Conservation (phyloP, 2,329 filamentous ascomycete species). For the Ilyonectria mors-panacis region DNA sequence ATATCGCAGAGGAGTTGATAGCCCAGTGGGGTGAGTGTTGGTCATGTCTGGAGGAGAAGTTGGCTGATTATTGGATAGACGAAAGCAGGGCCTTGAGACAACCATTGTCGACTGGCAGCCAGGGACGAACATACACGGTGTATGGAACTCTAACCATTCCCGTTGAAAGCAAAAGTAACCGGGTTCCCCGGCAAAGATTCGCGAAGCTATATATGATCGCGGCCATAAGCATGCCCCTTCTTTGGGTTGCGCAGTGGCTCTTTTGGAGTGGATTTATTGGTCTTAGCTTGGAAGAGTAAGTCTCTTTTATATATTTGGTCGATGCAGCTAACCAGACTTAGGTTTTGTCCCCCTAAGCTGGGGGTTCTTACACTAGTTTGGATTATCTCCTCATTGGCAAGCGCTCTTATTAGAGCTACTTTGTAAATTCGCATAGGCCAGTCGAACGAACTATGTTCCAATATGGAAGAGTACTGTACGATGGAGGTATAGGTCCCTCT, state of each 20-base stretch:
- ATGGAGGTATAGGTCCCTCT: too few relatives aligned
- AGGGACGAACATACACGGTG: neutral
- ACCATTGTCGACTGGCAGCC: neutral
- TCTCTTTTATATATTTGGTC: neutral
- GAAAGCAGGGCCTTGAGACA: neutral
- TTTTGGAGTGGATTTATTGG: conserved; percentile 36
- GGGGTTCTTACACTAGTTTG: conserved; percentile 6
- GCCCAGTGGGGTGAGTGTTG: neutral
- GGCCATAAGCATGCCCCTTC: neutral
- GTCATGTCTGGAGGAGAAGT: neutral
- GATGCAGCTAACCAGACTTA: neutral
- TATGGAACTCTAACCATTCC: conserved; percentile 6
- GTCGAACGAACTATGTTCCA: too few relatives aligned
- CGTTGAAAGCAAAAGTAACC: neutral
- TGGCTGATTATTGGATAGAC: neutral
- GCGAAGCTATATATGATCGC: neutral
- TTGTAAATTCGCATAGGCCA: neutral
- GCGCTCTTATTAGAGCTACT: neutral
- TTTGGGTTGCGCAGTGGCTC: conserved; percentile 29
- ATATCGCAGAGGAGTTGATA: neutral
- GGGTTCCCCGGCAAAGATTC: neutral
- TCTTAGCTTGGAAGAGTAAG: conserved; percentile 22
- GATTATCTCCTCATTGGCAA: conserved; percentile 10
- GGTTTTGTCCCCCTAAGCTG: conserved; percentile 15
- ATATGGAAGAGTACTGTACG: too few relatives aligned